Percentiles rank a stretch among this genome's conserved stretches.
These are phyloP conservation scores for Pelargonium citronellum DNA, from an alignment of 441 rosid species.

Conservation along the genomic window DNA sequence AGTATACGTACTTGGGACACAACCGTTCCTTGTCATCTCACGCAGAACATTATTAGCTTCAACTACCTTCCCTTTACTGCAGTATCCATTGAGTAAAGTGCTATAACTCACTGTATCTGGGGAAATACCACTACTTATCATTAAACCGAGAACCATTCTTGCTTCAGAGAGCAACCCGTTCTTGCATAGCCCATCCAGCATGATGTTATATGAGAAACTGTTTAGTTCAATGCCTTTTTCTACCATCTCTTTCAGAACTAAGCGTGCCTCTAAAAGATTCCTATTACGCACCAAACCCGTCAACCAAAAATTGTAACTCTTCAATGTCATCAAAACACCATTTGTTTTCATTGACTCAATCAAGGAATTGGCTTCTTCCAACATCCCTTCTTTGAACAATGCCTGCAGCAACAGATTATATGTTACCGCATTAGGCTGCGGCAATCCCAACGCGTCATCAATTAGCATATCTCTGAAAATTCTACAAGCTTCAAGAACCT, in stretches of 20 bases:
- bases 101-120: slow-evolving; percentile 75
- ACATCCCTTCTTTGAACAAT: slow-evolving; percentile 71
- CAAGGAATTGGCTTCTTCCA: slow-evolving; percentile 71
- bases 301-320: slow-evolving; percentile 79
- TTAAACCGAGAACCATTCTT: slow-evolving; percentile 44
- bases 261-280: slow-evolving; percentile 62
- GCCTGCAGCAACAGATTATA: slow-evolving; percentile 85
- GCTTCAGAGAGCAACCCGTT: slow-evolving; percentile 75
- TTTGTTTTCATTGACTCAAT: slow-evolving; percentile 50
- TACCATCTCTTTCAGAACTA: slow-evolving; percentile 59
- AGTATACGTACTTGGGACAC: slow-evolving; percentile 63
- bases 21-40: slow-evolving; percentile 63
- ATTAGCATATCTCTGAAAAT: slow-evolving; percentile 88
- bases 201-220: slow-evolving; percentile 62
- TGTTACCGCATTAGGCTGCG: slow-evolving; percentile 62
- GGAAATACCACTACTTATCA: slow-evolving; percentile 51
- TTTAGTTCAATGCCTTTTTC: slow-evolving; percentile 50
- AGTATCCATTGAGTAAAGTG: slow-evolving; percentile 71
- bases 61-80: slow-evolving; percentile 49
- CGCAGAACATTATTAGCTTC: slow-evolving; percentile 59
- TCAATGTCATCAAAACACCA: slow-evolving; percentile 40
- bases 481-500: slow-evolving; percentile 75
- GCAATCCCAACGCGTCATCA: slow-evolving; percentile 67
- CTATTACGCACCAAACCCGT: slow-evolving; percentile 63
- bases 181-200: slow-evolving; percentile 80